Evolutionary conservation across 352 stramenopile genomes (phyloP), one percentile per base, ranked within the genome.

Genomic region (Elongisporangium undulatum): DNA sequence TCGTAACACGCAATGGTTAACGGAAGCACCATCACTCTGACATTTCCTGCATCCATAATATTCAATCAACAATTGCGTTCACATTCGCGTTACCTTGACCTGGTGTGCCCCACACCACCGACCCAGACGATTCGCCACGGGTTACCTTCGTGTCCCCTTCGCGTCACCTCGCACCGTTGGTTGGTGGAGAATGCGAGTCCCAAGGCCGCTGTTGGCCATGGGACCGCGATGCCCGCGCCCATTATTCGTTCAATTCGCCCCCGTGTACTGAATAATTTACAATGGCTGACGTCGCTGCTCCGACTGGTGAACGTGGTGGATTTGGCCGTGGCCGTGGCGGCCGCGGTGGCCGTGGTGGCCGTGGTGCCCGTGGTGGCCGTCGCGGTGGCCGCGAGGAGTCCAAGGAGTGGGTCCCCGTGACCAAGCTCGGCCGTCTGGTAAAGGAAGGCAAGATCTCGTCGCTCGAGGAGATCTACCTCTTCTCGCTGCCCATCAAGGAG

Each of bases 391-490:
- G 93, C 59, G 95, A 98, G 49, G 89, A 96, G 53, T 82, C 79
- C 60, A 96, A 98, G 75, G 97, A 99, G 68, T 99, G 98, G 98
- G 92, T 98, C 26, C 98, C 98, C 61, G 97, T 99, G 54, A 99
- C 98, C 82, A 99, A 99, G 89, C 97, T 99, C 60, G 98, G 98
- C 63, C 97, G 98, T 77, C 89, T 99, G 61, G 97, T 99, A 52
- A 99, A 99, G 92, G 97, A 99, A 62, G 96, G 96, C 77, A 99
- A 99, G 90, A 99, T 99, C 82, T 84, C 74, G 56, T 98, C 87
- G 72, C 94, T 99, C 51, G 97, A 99, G 85, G 97, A 99, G 82
- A 99, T 99, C 79, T 99, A 99, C 84, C 93, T 99, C 61, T 99
- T 98, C 85, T 99, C 96, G 73, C 90, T 99, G 66, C 95, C 97